Evolutionary conservation across 2,329 filamentous ascomycete species (phyloP), one percentile per base, ranked within the genome.

Genomic region (Didymellaceae sp.): DNA sequence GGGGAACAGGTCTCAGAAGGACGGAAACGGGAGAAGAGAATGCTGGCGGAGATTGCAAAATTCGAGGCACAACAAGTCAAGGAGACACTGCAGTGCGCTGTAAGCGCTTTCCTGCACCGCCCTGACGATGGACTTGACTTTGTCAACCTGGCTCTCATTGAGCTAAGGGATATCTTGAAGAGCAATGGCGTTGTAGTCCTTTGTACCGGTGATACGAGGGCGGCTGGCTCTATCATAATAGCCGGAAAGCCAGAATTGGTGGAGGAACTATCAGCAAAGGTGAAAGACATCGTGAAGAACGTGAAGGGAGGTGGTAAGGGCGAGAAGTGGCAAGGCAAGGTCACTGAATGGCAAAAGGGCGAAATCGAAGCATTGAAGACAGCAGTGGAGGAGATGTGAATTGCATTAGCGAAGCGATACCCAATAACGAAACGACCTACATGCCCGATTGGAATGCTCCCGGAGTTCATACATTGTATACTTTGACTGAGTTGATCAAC

Each of bases 401-500:
- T 18, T 22, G 25, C 21, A 50, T 26, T 10, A 25, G 22, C n/a
- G 11, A 28, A 17, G 24, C 18, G 37, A 46, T 46, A 39, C 42
- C 43, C 48, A 42, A 31, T 16, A 11, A 31, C n/a, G 6, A 11
- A 51, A 31, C 24, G 18, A 25, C 24, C 8, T 30, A 11, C 13
- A 8, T 32, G 18, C n/a, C 28, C 18, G 31, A 38, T 9, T 3
- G 14, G 28, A 10, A 16, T 8, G 7, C 3, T 1, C 2, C 5
- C 5, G 5, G 11, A 8, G 14, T 7, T 60, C 47, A 73, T 11
- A 65, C 68, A 30, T 59, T 70, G 54, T 72, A 75, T 4, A 75
- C 71, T 50, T 73, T 74, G 32, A 75, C 53, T 0, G 66, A 73
- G 47, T 74, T 75, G 35, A 74, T 54, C 20, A 73, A 57, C 72